Base-by-base conservation (phyloP, 2,329 filamentous ascomycete genomes). In the Fusarium pseudograminearum region DNA sequence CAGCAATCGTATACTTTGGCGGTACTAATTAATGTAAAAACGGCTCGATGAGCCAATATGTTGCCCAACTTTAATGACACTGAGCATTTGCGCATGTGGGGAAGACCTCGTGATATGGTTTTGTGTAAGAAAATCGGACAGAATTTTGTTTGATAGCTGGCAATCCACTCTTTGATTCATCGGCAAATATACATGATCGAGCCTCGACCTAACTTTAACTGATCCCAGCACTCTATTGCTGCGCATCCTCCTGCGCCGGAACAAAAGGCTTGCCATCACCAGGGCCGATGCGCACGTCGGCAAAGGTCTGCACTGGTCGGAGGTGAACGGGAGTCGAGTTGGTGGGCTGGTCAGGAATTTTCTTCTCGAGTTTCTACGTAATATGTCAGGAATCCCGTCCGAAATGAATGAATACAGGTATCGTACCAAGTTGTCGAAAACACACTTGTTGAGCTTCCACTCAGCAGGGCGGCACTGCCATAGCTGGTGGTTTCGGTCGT, bases 401-500 rank as follows among this genome's bases (percentile, higher is more conserved):
- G 26, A 20, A 34, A 34, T 16, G 26, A 28, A 34, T 31, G 20
- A 24, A 52, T 18, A 28, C 26, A 24, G 44, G 33, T 48, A 12
- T 53, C 92, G 67, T 85, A 99, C 96, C 84, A 99, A 82, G 80
- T 98, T 98, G 73, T 98, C 91, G 79, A 92, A 98, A 50, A 98
- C 94, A 82, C 96, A 99, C 83, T 91, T 91, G 86, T 98, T 99
- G 76, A 99, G 85, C 79, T 90, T 90, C 88, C 93, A 91, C 86
- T 99, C 96, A 70, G 88, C 85, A 77, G 90, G 90, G 76, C 96
- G 89, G 85, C 96, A 99, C 78, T 98, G 93, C 92, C 93, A 99
- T 64, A 98, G 85, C 83, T 97, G 93, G 78, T 99, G 96, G 86
- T 99, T 99, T 85, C 97, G 94, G 84, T 97, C 91, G 78, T 99